Base-by-base conservation (phyloP, 768 basidiomycete genomes). In the Lactarius psammicola region DNA sequence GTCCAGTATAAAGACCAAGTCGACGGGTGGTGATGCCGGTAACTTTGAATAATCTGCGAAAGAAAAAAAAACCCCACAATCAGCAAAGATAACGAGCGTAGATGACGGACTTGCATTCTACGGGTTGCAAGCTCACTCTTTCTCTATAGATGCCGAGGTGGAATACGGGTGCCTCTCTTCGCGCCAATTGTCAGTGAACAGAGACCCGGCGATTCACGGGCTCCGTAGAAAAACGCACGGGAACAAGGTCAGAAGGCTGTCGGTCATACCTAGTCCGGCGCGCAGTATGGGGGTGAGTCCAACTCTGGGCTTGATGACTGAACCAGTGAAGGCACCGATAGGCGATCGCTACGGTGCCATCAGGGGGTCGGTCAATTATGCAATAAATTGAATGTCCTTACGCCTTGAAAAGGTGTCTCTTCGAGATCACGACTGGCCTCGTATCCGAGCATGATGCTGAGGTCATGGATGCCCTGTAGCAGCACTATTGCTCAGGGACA, bases 251-350 rank as follows among this genome's bases (percentile, higher is more conserved):
- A 95, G 78, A 73, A 97, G 76, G 26, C 91, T 92, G 71, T 96
- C 93, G 0, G 90, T 85, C 94, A 98, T 95, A 20, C 94, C 94
- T 68, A 95, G 78, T 6, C 96, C 96, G 34, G 96, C 96, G 44
- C 96, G 87, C 63, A 98, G 80, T 71, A 98, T 93, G 46, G 96
- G 96, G 2, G 92, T 88, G 61, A 98, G 77, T 5, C 93, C 96
- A 60, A 98, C 84, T 55, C 85, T 82, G 9, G 89, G 84, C 70
- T 88, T 90, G 75, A 98, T 83, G 30, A 74, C 76, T 4, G 85
- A 85, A 28, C 95, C 96, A 20, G 81, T 88, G 78, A 94, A 98
- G 3, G 85, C 75, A 2, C 84, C 87, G 18, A 98, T 80, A 1
- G 96, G 95, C 0, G 92, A 88, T 80, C 86, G 75, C 92, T 65